These are phyloP conservation scores for Pseudogymnoascus sp. DNA, from an alignment of 2,329 filamentous ascomycete genomes.

Conservation along the genomic window DNA sequence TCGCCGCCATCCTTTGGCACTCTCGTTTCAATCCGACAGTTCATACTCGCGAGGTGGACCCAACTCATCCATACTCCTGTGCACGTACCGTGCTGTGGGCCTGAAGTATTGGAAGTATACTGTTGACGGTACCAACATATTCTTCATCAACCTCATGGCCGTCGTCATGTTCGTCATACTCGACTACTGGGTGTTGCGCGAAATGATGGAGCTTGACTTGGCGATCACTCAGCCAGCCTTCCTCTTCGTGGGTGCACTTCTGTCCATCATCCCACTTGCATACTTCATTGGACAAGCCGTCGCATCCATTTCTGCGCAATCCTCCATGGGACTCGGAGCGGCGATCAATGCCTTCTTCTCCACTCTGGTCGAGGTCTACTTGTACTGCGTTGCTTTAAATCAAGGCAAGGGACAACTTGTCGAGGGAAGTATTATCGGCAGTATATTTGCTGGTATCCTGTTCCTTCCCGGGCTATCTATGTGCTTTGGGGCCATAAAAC, in stretches of 20 bases:
- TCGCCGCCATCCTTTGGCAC: conserved; percentile 80
- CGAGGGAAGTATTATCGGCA: conserved; percentile 94
- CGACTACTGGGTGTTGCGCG: conserved; percentile 76
- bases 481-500: conserved; percentile 96
- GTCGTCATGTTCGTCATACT: conserved; percentile 93
- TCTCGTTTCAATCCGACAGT: conserved; percentile 87
- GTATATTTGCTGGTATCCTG: conserved; percentile 93
- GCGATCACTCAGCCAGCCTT: conserved; percentile 78
- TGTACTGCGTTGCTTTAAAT: conserved; percentile 89
- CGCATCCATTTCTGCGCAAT: conserved; percentile 96
- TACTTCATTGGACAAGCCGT: conserved; percentile 99
- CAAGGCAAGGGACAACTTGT: conserved; percentile 91
- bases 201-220: conserved; percentile 61
- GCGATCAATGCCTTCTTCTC: conserved; percentile 98
- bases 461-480: conserved; percentile 94
- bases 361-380: conserved; percentile 92
- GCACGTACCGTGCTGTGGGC: conserved; percentile 93
- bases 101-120: conserved; percentile 99
- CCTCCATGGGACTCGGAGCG: conserved; percentile 94
- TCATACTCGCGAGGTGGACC: conserved; percentile 65
- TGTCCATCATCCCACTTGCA: conserved; percentile 92
- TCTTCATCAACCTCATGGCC: conserved; percentile 92
- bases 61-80: conserved; percentile 82
- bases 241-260: conserved; percentile 73
- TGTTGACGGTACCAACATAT: conserved; percentile 96